Conservation (phyloP, 73 alveolate genomes). For the Diophrys appendiculata region DNA sequence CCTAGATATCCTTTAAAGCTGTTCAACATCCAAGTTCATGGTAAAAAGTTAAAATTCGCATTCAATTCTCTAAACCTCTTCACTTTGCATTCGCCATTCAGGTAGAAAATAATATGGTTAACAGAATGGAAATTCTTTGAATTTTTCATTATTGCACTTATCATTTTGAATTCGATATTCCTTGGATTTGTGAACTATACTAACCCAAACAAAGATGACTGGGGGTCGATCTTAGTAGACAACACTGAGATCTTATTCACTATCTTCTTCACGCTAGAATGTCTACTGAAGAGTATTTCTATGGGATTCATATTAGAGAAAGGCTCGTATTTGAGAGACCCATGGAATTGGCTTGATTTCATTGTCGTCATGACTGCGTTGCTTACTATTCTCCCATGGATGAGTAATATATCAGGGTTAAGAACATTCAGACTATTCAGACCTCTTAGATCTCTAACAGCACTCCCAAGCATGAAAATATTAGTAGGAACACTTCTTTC, state of each 20-base stretch:
- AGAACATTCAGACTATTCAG: slow-evolving; percentile 46
- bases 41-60: no score
- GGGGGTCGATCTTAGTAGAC: slow-evolving; percentile 28
- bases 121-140: slow-evolving; percentile 8
- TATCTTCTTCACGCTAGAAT: slow-evolving; percentile 81
- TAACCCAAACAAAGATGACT: not conserved
- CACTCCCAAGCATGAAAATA: slow-evolving; percentile 23
- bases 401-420: slow-evolving; percentile 31
- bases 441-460: slow-evolving; percentile 36
- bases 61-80: no score
- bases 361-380: slow-evolving; percentile 40
- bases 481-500: slow-evolving; percentile 30
- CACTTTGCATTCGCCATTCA: no score
- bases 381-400: slow-evolving; percentile 23
- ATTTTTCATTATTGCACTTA: not conserved
- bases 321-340: slow-evolving; percentile 46
- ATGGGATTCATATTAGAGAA: slow-evolving; percentile 31
- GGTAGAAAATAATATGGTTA: no score
- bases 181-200: slow-evolving; percentile 26
- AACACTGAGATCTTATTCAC: slow-evolving; percentile 76
- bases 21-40: no score
- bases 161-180: slow-evolving; percentile 25
- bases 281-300: slow-evolving; percentile 71
- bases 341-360: slow-evolving; percentile 63
- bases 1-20: no score